phyloP scores from a whole-genome alignment of 1,139 yeast species.

The Diutina scorzettiae region DNA sequence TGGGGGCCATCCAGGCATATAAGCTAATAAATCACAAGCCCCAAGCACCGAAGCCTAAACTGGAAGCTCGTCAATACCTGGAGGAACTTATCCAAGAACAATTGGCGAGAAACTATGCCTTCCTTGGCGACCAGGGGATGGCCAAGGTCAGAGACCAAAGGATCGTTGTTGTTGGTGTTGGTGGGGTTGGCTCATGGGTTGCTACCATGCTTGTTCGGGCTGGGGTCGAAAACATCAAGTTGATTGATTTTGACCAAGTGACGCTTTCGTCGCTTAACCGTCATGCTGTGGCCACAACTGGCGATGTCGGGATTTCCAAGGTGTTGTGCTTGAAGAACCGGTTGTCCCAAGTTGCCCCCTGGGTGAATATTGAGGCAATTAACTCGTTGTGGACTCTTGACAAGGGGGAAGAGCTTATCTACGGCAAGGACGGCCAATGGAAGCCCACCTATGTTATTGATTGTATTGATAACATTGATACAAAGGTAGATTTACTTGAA shows the following conservation, averaged over 20 bases:
- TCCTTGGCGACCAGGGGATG: constrained; percentile 79
- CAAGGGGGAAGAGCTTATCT: constrained; percentile 47
- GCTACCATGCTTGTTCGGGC: constrained; percentile 86
- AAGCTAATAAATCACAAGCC: not conserved
- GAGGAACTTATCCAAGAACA: constrained; percentile 81
- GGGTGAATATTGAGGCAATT: constrained; percentile 71
- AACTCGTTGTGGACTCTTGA: constrained; percentile 68
- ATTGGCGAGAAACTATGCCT: constrained; percentile 85
- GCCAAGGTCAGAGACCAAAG: constrained; percentile 58
- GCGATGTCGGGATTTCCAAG: constrained; percentile 85
- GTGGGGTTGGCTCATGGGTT: constrained; percentile 98
- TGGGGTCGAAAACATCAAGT: constrained; percentile 66
- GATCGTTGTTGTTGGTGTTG: constrained; percentile 90
- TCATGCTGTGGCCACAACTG: constrained; percentile 82
- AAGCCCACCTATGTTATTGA: constrained; percentile 69
- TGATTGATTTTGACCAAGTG: constrained; percentile 93
- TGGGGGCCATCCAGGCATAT: not conserved
- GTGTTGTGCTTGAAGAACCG: constrained; percentile 66
- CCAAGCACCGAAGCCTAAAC: not conserved
- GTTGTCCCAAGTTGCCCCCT: constrained; percentile 68
- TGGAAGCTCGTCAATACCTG: constrained; percentile 22
- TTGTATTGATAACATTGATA: constrained; percentile 91
- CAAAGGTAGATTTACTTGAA: constrained; percentile 79
- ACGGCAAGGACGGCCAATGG: constrained; percentile 35
- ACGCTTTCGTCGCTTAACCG: constrained; percentile 83